Base-by-base conservation (phyloP, 2,329 filamentous ascomycete genomes). In the Dactylellina parvicollis region DNA sequence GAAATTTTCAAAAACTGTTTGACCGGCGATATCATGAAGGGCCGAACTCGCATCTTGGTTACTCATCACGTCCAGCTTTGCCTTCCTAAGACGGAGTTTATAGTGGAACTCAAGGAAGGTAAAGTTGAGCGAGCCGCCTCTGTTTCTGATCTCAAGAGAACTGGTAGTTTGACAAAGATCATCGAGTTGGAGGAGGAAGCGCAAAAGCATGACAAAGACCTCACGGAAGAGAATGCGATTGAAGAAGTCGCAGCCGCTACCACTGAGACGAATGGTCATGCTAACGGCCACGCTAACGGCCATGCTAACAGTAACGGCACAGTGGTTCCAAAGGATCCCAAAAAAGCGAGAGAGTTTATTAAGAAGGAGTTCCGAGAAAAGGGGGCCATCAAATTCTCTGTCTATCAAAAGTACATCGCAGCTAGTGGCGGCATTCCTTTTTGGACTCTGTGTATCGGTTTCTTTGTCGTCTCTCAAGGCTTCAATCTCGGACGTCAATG, bases 1-100 rank as follows among this genome's bases (percentile, higher is more conserved):
- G 89, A 92, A 77, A 88, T 94, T 52, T 92, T 91, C 76, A 90
- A 93, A 75, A 85, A 91, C 65, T 92, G 89, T 73, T 83, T 94
- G 1, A 88, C 86, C 1, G 91, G 91, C 3, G 86, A 90, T 54
- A 84, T 94, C 7, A 89, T 89, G 72, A 80, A 83, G 20, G 88
- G 87, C 0, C 83, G 92, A 62, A 95, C 92, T 1, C 83, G 91
- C 28, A 91, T 95, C 50, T 82, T 95, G 2, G 91, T 92, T 24
- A 95, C 91, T 0, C 91, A 95, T 78, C 90, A 94, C 77, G 88
- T 92, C 18, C 86, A 86, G 2, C 83, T 94, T 1, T 90, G 88
- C 75, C 84, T 91, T 66, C 84, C 89, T 10, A 86, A 86, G 78
- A 88, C 91, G 4, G 90, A 90, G 77, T 94, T 90, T 76, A 83